phyloP scores from a whole-genome alignment of 2,329 filamentous ascomycete genomes.

The Pseudogymnoascus sp. region DNA sequence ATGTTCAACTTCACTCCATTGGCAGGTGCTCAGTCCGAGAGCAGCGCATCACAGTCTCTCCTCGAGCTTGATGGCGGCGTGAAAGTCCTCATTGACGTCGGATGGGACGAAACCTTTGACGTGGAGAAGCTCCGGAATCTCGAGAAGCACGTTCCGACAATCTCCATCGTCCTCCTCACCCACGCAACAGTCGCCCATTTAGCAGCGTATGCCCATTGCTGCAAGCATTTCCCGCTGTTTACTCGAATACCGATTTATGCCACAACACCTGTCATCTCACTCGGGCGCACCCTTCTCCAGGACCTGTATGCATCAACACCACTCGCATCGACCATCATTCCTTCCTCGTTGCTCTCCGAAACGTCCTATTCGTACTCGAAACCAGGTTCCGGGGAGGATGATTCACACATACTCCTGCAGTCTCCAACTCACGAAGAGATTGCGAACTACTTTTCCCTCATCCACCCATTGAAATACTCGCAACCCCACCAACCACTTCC shows the following conservation, averaged over 20 bases:
- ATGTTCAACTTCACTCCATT: constrained; percentile 98
- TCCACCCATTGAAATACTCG: constrained; percentile 92
- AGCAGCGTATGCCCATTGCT: constrained; percentile 91
- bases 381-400: constrained; percentile 42
- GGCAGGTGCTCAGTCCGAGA: constrained; percentile 82
- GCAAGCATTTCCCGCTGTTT: constrained; percentile 91
- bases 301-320: constrained; percentile 89
- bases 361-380: constrained; percentile 50
- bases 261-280: constrained; percentile 84
- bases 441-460: constrained; percentile 80
- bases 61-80: constrained; percentile 94
- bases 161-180: constrained; percentile 89
- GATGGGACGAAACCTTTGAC: constrained; percentile 92
- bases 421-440: constrained; percentile 84
- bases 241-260: constrained; percentile 90
- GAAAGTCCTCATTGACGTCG: constrained; percentile 89
- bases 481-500: constrained; percentile 87
- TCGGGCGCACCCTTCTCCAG: constrained; percentile 83
- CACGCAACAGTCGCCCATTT: constrained; percentile 89
- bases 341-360: constrained; percentile 64
- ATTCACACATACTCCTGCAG: constrained; percentile 50
- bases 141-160: constrained; percentile 87
- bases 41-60: constrained; percentile 85
- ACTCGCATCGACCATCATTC: constrained; percentile 78
- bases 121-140: constrained; percentile 75